Evolutionary conservation across 2,329 filamentous ascomycete genomes (phyloP).

Genomic region (Tolypocladium nubicola): DNA sequence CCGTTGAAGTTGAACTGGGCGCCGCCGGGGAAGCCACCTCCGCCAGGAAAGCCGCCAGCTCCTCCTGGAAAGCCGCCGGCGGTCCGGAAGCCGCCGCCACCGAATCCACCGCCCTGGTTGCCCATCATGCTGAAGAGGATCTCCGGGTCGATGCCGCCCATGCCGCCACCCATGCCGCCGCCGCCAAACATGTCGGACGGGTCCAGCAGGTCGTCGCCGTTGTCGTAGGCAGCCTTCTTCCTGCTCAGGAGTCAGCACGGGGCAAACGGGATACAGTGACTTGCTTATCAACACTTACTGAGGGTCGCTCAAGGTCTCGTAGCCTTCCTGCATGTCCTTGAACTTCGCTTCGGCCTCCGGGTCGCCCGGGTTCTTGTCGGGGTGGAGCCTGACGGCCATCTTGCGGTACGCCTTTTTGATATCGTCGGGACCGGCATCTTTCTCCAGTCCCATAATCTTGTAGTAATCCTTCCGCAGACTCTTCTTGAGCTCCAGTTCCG

Average conservation of each 20-base stretch:
- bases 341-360: slow-evolving; percentile 78
- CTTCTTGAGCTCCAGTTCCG: slow-evolving; percentile 96
- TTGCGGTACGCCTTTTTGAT: slow-evolving; percentile 98
- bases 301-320: slow-evolving; percentile 88
- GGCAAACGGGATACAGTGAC: background rate
- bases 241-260: slow-evolving; percentile 34
- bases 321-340: slow-evolving; percentile 96
- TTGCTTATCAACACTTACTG: slow-evolving; percentile 50
- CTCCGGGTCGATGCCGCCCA: slow-evolving; percentile 63
- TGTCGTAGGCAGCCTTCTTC: slow-evolving; percentile 85
- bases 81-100: slow-evolving; percentile 32
- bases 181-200: slow-evolving; percentile 75
- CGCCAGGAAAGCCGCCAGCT: slow-evolving; percentile 37
- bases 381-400: slow-evolving; percentile 86
- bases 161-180: slow-evolving; percentile 54
- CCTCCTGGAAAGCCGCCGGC: slow-evolving; percentile 40
- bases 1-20: slow-evolving; percentile 44
- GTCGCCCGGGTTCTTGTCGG: slow-evolving; percentile 93
- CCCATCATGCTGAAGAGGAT: slow-evolving; percentile 82
- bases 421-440: slow-evolving; percentile 71
- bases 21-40: slow-evolving; percentile 17
- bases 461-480: slow-evolving; percentile 96
- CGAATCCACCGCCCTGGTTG: slow-evolving; percentile 37
- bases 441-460: slow-evolving; percentile 84
- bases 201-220: slow-evolving; percentile 82